Conservation (phyloP, 1,284 basidiomycete species). For the Trichosporon inkin region DNA sequence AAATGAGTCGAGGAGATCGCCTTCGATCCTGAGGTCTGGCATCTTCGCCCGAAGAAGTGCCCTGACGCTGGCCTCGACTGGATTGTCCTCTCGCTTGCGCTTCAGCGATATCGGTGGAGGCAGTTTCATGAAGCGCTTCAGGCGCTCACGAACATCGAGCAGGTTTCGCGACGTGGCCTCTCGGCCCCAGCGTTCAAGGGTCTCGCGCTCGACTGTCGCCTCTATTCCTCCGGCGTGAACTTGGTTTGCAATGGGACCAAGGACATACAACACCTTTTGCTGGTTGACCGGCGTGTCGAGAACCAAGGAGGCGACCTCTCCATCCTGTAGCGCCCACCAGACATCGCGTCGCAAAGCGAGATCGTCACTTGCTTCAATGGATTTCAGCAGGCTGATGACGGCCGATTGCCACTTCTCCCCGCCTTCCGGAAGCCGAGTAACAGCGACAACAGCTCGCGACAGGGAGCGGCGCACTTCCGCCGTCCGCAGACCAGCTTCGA, state of each 20-base stretch:
- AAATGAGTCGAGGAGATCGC: conserved; percentile 10
- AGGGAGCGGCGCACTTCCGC: conserved; percentile 15
- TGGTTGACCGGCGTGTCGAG: conserved; percentile 4
- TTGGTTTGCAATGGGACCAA: conserved; percentile 7
- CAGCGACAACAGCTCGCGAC: conserved; percentile 17
- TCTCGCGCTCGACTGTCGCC: background rate
- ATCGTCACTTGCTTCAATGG: conserved; percentile 15
- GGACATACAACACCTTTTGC: conserved; percentile 13
- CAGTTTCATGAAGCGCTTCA: conserved; percentile 9
- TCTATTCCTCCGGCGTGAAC: background rate
- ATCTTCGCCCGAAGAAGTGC: conserved; percentile 11
- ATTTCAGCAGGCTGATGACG: conserved; percentile 13
- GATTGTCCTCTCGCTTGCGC: conserved; percentile 14
- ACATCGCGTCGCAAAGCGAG: conserved; percentile 20
- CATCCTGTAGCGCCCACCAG: conserved; percentile 26
- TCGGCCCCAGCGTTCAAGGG: conserved; percentile 8
- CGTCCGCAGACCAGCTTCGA: conserved; percentile 7
- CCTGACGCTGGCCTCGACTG: conserved; percentile 4
- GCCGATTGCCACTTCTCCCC: conserved; percentile 14
- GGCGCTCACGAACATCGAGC: conserved; percentile 12
- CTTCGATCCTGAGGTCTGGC: conserved; percentile 14
- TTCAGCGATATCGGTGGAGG: conserved; percentile 15
- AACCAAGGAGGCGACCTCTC: background rate
- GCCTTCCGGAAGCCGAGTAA: conserved; percentile 15
- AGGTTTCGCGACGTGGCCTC: conserved; percentile 1